Evolutionary conservation across 495 filamentous ascomycete genomes (phyloP), one percentile per base, ranked within the genome.

Genomic region (Podospora bellae-mahoneyi): DNA sequence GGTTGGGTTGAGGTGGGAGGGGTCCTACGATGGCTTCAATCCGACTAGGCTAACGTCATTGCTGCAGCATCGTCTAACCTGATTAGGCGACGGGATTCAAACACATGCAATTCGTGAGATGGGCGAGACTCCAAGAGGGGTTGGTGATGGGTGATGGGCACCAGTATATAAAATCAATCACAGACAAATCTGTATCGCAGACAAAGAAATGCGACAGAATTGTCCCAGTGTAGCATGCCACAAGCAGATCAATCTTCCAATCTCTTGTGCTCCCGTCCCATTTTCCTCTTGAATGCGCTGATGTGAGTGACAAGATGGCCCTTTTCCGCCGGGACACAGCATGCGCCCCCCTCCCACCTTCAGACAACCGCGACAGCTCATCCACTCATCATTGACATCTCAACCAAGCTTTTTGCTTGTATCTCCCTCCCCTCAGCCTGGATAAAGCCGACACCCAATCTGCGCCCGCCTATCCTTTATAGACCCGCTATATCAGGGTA

Each of bases 51-150:
- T 62, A 67, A 73, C 73, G 73, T 76, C 73, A 75, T 74, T 65
- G 71, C 69, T 76, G 73, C 74, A 76, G 62, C 72, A 72, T 65
- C 58, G 64, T 64, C 64, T 74, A 32, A 28, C 70, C 70, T 28
- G 27, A 58, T 68, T 64, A 18, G 27, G 59, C 26, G 26, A 61
- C 59, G 34, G 30, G 16, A 3, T n/a, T 23, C 26, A 59, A 59
- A 59, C 56, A 59, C 26, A 27, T 59, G 56, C 56, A 26, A 20
- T 20, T 59, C 18, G 19, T 16, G 26, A 59, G 18, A 59, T 2
- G 9, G 26, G 23, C 23, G 0, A 20, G 18, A 23, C 56, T 59
- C 16, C 56, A 48, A 18, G 39, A 48, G 39, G 39, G 39, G 39
- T 13, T 13, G 39, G 13, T 48, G 39, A 48, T 48, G 39, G 39